Conservation (phyloP, 345 rosid species). For the Eucalyptus brandiana region DNA sequence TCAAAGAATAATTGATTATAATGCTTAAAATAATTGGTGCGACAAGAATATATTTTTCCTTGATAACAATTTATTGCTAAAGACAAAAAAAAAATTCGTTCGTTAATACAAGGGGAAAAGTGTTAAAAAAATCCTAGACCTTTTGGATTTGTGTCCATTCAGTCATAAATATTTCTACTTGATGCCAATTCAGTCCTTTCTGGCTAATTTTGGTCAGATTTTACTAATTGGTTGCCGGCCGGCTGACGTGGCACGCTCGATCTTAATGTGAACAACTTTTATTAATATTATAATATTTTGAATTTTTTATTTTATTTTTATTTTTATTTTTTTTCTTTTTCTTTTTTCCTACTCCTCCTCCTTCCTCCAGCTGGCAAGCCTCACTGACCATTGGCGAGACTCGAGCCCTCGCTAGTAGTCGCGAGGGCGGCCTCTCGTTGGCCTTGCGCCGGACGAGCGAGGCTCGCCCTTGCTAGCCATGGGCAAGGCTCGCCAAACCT, state of each 20-base stretch:
- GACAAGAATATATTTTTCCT: not conserved
- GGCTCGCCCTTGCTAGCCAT: too few species aligned
- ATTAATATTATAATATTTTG: too few species aligned
- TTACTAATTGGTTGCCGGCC: fast-evolving
- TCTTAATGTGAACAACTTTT: fast-evolving
- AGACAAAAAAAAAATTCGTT: not conserved
- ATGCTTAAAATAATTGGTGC: fast-evolving
- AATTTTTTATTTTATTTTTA: too few species aligned
- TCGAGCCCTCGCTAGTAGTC: too few species aligned
- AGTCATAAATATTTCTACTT: fast-evolving
- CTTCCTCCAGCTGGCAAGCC: fast-evolving
- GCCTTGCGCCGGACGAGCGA: fast-evolving
- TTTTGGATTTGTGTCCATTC: too few species aligned
- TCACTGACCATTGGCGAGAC: fast-evolving
- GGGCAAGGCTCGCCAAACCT: fast-evolving
- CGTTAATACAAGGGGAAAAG: not conserved
- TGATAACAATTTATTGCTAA: too few species aligned
- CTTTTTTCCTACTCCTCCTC: too few species aligned
- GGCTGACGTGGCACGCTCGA: fast-evolving
- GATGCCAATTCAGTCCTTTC: fast-evolving
- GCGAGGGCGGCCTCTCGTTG: fast-evolving
- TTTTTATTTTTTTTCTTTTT: too few species aligned
- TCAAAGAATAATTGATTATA: not conserved
- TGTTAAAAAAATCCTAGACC: too few species aligned
- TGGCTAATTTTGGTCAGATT: fast-evolving